These are phyloP conservation scores for Colletotrichum sansevieriae DNA, from an alignment of 2,329 filamentous ascomycete genomes.

Conservation along the genomic window DNA sequence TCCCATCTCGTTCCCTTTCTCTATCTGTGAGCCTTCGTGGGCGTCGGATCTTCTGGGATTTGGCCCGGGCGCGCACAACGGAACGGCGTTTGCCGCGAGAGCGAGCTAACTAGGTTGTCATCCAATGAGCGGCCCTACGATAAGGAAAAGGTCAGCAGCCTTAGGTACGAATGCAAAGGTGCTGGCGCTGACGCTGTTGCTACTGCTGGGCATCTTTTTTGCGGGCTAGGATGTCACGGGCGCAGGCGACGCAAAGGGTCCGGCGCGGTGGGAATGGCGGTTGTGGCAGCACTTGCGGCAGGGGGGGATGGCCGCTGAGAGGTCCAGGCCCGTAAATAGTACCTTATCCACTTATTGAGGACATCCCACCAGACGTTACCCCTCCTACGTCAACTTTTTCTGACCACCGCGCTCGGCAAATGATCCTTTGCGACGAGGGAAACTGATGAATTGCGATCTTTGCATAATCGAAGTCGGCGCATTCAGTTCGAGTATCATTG, in stretches of 20 bases:
- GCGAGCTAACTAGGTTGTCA: no score
- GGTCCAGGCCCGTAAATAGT: not conserved
- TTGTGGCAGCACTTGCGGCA: conserved; percentile 37
- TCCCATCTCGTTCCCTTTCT: conserved; percentile 13
- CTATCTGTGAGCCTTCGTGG: not conserved
- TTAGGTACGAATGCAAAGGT: not conserved
- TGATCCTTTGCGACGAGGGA: conserved; percentile 18
- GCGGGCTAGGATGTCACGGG: conserved; percentile 26
- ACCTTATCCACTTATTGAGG: conserved; percentile 1
- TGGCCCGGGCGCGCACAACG: not conserved
- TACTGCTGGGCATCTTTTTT: not conserved
- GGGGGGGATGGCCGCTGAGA: conserved; percentile 1
- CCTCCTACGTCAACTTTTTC: conserved; percentile 41
- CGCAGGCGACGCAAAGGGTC: conserved; percentile 34
- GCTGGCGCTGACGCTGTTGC: not conserved
- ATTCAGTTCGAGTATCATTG: not conserved
- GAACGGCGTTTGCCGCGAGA: conserved; percentile 19
- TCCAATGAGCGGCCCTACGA: not conserved
- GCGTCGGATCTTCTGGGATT: conserved; percentile 16
- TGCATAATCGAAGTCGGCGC: not conserved
- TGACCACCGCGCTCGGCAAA: conserved; percentile 11
- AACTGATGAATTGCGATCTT: not conserved
- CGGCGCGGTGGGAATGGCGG: conserved; percentile 33
- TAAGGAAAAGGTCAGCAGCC: conserved; percentile 2
- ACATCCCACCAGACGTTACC: conserved; percentile 40